A percentile compares a stretch with the other conserved stretches of the same genome.
These are phyloP conservation scores for Suillus hirtellus DNA, from an alignment of 768 basidiomycete genomes.

Conservation along the genomic window DNA sequence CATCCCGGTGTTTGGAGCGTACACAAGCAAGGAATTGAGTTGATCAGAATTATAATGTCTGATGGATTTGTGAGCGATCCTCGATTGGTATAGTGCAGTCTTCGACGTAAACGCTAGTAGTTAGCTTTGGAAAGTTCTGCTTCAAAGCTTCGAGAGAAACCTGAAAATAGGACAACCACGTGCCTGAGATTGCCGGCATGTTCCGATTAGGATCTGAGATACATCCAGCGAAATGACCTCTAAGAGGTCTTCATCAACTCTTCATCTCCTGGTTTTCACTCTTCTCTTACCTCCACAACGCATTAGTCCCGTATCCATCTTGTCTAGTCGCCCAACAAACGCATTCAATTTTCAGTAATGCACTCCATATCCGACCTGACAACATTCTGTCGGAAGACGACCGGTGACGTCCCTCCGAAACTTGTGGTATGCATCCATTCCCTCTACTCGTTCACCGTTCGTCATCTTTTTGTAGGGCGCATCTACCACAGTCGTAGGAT, in stretches of 20 bases:
- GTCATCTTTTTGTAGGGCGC: constrained; percentile 61
- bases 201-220: constrained; percentile 33
- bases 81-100: background rate
- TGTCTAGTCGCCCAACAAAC: constrained; percentile 2
- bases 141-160: background rate
- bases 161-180: constrained; percentile 6
- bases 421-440: constrained; percentile 66
- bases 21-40: background rate
- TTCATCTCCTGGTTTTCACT: constrained; percentile 9
- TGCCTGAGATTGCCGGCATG: constrained; percentile 18
- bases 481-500: constrained; percentile 86
- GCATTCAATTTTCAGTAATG: constrained; percentile 32
- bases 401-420: constrained; percentile 85
- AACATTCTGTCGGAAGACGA: constrained; percentile 79
- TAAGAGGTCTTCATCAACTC: constrained; percentile 5
- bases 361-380: constrained; percentile 91
- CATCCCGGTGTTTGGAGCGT: background rate
- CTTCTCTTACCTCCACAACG: constrained; percentile 22
- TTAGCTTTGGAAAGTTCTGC: constrained; percentile 2
- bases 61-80: background rate
- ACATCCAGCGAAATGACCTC: constrained; percentile 7
- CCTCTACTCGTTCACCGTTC: background rate
- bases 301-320: constrained; percentile 12
- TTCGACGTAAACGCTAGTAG: constrained; percentile 3
- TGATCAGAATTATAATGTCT: background rate